Conservation (phyloP, 2,329 filamentous ascomycete species). For the Paraphoma sp. region DNA sequence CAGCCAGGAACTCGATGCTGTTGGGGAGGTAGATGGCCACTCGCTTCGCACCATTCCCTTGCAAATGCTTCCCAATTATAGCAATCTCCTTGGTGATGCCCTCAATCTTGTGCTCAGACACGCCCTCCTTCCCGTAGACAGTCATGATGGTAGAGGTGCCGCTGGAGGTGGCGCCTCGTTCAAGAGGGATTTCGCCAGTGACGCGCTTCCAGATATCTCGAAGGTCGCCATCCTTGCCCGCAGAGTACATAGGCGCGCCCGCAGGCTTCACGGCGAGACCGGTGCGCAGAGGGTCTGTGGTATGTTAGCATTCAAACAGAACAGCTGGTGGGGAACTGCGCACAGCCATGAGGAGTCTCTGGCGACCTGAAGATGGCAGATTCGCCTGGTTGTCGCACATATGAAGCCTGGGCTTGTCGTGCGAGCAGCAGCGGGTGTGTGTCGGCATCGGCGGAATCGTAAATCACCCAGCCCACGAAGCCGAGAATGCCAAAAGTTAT, state of each 20-base stretch:
- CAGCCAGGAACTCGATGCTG: constrained; percentile 83
- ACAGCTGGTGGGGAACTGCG: background rate
- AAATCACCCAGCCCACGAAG: constrained; percentile 73
- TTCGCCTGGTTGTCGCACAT: constrained; percentile 82
- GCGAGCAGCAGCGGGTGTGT: constrained; percentile 90
- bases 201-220: constrained; percentile 87
- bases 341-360: constrained; percentile 79
- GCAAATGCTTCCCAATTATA: constrained; percentile 78
- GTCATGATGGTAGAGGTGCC: constrained; percentile 77
- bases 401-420: constrained; percentile 78
- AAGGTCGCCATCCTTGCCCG: constrained; percentile 85
- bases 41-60: constrained; percentile 71
- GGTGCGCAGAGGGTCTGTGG: constrained; percentile 44
- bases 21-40: constrained; percentile 93
- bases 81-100: constrained; percentile 86
- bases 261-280: constrained; percentile 76
- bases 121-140: constrained; percentile 76
- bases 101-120: constrained; percentile 73
- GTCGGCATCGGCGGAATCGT: constrained; percentile 80
- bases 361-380: constrained; percentile 86
- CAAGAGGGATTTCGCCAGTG: constrained; percentile 67
- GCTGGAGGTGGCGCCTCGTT: constrained; percentile 68
- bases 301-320: constrained; percentile 22
- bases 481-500: constrained; percentile 71
- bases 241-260: constrained; percentile 80